Evolutionary conservation across 371 early-diverging fungal genomes (phyloP).

Genomic region (Aphelidium insulamus): DNA sequence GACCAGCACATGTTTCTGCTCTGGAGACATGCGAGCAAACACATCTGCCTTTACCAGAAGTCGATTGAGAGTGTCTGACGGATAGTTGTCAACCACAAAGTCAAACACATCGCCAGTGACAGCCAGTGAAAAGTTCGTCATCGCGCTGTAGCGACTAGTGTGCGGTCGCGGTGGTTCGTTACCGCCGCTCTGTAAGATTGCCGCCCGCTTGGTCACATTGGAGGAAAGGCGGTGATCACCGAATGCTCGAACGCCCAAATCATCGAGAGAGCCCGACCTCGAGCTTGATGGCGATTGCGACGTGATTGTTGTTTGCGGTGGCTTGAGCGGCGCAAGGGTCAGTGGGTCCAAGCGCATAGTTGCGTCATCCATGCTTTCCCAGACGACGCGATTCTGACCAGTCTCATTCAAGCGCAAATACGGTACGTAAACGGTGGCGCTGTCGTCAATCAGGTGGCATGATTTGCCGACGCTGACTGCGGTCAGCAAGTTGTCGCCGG

Average conservation of each 20-base stretch:
- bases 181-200: no score
- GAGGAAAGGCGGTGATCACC: no score
- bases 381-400: not conserved
- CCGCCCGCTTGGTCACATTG: no score
- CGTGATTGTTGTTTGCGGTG: no score
- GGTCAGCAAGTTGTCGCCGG: conserved; percentile 95
- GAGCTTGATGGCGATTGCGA: no score
- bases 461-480: conserved; percentile 90
- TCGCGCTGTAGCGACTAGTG: not conserved
- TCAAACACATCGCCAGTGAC: conserved; percentile 90
- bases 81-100: conserved; percentile 67
- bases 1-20: conserved; percentile 89
- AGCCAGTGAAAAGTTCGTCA: conserved; percentile 23
- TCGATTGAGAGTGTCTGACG: conserved; percentile 35
- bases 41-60: conserved; percentile 78
- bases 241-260: no score
- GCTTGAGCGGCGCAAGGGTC: no score
- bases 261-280: no score
- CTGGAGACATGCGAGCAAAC: conserved; percentile 98
- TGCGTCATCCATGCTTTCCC: not conserved
- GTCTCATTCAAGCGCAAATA: conserved; percentile 4
- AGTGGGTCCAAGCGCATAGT: not conserved
- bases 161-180: conserved; percentile 6
- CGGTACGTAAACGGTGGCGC: conserved; percentile 18
- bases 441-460: conserved; percentile 45